Evolutionary conservation across 345 rosid genomes (phyloP), one percentile per base, ranked within the genome.

Genomic region (Erucastrum elatum): DNA sequence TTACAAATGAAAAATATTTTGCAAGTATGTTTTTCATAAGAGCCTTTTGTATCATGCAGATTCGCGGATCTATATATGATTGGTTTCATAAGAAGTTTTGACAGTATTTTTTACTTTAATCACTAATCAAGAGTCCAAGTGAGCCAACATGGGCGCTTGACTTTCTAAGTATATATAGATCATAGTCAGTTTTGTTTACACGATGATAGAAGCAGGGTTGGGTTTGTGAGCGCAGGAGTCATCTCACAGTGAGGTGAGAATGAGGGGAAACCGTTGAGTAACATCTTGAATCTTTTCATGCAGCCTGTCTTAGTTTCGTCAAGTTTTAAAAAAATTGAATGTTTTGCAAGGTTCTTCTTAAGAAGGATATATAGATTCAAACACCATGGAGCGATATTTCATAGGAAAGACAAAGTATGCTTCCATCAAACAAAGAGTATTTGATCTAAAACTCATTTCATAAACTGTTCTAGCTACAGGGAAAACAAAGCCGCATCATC

Each of bases 361-460:
- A 46, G 29, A 53, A 9, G 8, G 6, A 21, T 21, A 21, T 21
- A 26, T 25, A 37, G 71, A 63, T 63, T 63, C 21, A 27, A 62
- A 46, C 39, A 69, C 75, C 25, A 17, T 2, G 35, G n/a, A 53
- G n/a, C 49, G 64, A 70, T 53, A 70, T 10, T 26, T 69, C 21
- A 58, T 29, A 16, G 60, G 59, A 58, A 58, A 60, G 69, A 37
- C 4, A 4, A 4, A 33, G 15, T 25, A 31, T 63, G 70, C 39
- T 44, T 34, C 64, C 53, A n/a, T 4, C 15, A 30, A 62, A 60
- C 71, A 62, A 12, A 31, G 70, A 77, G 70, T 51, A 27, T 9
- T 26, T 69, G 75, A 62, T 33, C 75, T 49, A 69, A 69, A 77
- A 77, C 72, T 65, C 81, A 59, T 66, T 0, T 0, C 66, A 77